Percentiles rank a stretch among this genome's conserved stretches.
Conservation (phyloP, 78 protist genomes). For the Pigoraptor vietnamica region DNA sequence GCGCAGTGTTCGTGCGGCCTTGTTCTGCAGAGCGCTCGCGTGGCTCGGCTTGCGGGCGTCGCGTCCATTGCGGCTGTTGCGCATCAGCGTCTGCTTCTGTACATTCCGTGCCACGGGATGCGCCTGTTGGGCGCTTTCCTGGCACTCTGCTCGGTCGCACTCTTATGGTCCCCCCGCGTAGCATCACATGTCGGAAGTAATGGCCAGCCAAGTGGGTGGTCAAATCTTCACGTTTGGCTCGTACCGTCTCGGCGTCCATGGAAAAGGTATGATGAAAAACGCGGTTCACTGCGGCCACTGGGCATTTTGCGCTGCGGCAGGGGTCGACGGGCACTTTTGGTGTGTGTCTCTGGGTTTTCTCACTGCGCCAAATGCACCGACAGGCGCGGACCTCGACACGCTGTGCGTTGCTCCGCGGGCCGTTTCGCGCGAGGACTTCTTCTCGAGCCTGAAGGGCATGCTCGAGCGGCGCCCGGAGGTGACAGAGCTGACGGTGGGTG, state of each 20-base stretch:
- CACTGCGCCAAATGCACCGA: no score
- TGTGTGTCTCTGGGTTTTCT: no score
- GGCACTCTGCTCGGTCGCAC: not conserved
- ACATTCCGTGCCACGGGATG: not conserved
- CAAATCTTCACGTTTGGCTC: conserved; percentile 91
- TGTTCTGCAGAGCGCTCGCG: no score
- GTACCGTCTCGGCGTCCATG: conserved; percentile 91
- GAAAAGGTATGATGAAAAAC: no score
- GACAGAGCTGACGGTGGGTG: conserved; percentile 48
- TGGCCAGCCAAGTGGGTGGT: conserved; percentile 52
- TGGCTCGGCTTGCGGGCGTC: no score
- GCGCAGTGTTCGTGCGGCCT: no score
- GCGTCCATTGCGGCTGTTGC: not conserved
- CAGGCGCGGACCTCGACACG: conserved; percentile 95
- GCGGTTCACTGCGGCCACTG: no score
- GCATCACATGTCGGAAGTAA: conserved; percentile 31
- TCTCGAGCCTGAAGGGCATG: conserved; percentile 35
- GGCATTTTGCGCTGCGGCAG: no score
- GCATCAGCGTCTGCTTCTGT: not conserved
- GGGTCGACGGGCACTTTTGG: no score
- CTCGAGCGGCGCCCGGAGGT: conserved; percentile 57
- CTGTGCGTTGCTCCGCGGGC: conserved; percentile 78
- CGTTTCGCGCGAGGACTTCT: conserved; percentile 74
- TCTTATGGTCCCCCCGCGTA: not conserved
- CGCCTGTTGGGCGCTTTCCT: not conserved